Evolutionary conservation across 768 basidiomycete species (phyloP).

Genomic region (Boletus tylopilopsis): DNA sequence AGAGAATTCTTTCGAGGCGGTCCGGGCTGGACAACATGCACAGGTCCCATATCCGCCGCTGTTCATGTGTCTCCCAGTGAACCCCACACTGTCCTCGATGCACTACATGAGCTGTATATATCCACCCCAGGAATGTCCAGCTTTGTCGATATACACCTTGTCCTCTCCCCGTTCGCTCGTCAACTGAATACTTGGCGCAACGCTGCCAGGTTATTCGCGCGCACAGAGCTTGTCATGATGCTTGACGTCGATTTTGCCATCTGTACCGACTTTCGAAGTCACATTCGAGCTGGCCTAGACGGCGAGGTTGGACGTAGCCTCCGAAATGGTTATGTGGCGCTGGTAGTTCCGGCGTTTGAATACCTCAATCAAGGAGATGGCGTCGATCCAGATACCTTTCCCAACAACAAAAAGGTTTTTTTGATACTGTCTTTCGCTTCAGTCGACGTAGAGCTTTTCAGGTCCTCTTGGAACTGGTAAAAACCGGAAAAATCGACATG

Average conservation of each 20-base stretch:
- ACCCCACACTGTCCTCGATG: conserved; percentile 50
- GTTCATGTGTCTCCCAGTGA: conserved; percentile 56
- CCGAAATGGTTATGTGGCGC: conserved; percentile 57
- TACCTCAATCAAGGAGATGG: conserved; percentile 66
- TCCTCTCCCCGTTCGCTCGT: conserved; percentile 75
- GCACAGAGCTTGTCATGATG: conserved; percentile 86
- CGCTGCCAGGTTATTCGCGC: conserved; percentile 76
- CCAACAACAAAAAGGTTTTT: conserved; percentile 60
- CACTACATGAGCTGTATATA: conserved; percentile 63
- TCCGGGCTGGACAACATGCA: not conserved
- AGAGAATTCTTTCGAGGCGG: not conserved
- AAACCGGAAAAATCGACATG: conserved; percentile 56
- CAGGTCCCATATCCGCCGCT: conserved; percentile 83
- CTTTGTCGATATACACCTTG: conserved; percentile 82
- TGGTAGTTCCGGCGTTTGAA: conserved; percentile 87
- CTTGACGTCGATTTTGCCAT: conserved; percentile 86
- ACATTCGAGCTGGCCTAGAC: conserved; percentile 42
- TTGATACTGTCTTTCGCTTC: not conserved
- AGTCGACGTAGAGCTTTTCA: conserved; percentile 19
- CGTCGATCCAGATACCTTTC: conserved; percentile 54
- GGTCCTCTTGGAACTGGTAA: conserved; percentile 58
- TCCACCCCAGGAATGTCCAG: conserved; percentile 61
- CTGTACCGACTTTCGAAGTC: conserved; percentile 73
- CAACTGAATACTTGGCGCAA: conserved; percentile 93
- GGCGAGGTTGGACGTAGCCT: conserved; percentile 39